These are phyloP conservation scores for Metarhizium brunneum DNA, from an alignment of 2,329 filamentous ascomycete species.

Conservation along the genomic window DNA sequence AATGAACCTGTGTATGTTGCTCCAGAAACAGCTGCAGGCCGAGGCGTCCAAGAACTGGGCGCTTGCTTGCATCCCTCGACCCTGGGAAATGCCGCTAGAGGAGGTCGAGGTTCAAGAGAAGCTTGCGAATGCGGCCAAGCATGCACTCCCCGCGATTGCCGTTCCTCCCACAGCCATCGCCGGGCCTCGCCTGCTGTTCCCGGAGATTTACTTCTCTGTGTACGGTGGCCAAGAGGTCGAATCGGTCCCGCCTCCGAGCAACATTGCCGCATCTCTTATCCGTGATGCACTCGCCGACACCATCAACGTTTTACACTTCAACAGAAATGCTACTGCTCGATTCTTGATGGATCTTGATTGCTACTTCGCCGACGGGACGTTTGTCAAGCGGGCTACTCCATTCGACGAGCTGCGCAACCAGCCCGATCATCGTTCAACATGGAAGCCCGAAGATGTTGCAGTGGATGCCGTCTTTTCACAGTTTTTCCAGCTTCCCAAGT, in stretches of 20 bases:
- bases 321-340: constrained; percentile 76
- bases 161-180: constrained; percentile 69
- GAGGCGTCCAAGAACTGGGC: constrained; percentile 71
- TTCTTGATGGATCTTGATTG: constrained; percentile 91
- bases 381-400: constrained; percentile 85
- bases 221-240: constrained; percentile 80
- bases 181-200: constrained; percentile 71
- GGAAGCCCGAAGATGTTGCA: constrained; percentile 95
- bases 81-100: constrained; percentile 54
- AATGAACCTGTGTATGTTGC: constrained; percentile 63
- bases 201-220: constrained; percentile 89
- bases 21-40: constrained; percentile 76
- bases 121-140: constrained; percentile 55
- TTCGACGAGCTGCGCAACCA: constrained; percentile 79
- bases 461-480: constrained; percentile 98
- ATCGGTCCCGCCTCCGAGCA: constrained; percentile 70
- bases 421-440: constrained; percentile 59
- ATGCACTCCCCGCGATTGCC: constrained; percentile 65
- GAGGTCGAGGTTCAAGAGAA: constrained; percentile 52
- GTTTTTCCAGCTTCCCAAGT: constrained; percentile 73
- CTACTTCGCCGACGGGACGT: constrained; percentile 83
- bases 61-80: constrained; percentile 58
- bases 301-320: constrained; percentile 89
- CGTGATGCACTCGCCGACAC: constrained; percentile 84
- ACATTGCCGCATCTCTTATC: constrained; percentile 73